Base-by-base conservation (phyloP, 2,329 filamentous ascomycete species). In the Fusarium sp. region DNA sequence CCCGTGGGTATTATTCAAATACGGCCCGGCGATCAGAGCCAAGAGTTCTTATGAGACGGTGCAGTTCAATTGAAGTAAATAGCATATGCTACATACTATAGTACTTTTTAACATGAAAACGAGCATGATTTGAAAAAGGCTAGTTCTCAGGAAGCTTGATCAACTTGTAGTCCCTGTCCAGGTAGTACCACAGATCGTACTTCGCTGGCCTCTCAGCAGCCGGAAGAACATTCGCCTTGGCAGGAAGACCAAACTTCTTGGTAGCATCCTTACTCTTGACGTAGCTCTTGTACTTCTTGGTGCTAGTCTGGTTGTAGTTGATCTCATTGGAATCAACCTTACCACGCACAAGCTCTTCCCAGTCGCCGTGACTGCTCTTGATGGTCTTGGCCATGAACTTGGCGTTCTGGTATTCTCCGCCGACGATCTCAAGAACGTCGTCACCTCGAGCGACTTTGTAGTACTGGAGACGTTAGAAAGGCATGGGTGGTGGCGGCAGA, bases 1-100 rank as follows among this genome's bases (percentile, higher is more conserved):
- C 19, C 86, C 86, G 0, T 87, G 83, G 81, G 76, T 84, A 0
- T 74, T 88, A 15, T 87, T 84, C 74, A 82, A 78, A 52, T 86
- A 75, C 35, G 86, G 86, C 0, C 77, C 79, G 1, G 28, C 7
- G 1, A 69, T 73, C 3, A 62, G 71, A 15, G 67, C 64, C 0
- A 72, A 57, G 53, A 73, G 71, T 20, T 67, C 60, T 5, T 63
- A 63, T 17, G 60, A 63, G 35, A 63, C 60, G 1, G 45, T 64
- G 3, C 14, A 63, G 1, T 64, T 63, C 13, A 44, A 15, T 32
- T 62, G 11, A 44, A 14, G 4, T 7, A 22, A 15, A 15, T 33
- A 33, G 30, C 15, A 33, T 14, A 15, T 15, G 14, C 11, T 32
- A 14, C 14, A 33, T 15, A 33, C 30, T 32, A 14, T 14, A 3